Percentiles rank a stretch among this genome's conserved stretches.
These are phyloP conservation scores for Cystobasidiaceae sp. DNA, from an alignment of 1,284 basidiomycete species.

Conservation along the genomic window DNA sequence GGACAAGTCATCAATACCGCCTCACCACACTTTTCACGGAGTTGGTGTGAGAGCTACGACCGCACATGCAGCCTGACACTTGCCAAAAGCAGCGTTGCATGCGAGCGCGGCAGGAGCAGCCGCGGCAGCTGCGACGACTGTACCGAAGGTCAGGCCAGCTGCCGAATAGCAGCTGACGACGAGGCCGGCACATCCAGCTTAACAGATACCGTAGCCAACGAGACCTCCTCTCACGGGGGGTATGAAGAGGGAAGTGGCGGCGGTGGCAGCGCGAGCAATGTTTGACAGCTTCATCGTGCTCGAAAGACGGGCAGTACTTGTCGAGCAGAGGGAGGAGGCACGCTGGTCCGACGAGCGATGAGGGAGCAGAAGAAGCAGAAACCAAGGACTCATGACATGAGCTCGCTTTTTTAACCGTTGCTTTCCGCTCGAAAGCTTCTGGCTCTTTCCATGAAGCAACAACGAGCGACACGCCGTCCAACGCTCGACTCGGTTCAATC, in stretches of 20 bases:
- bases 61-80: slow-evolving; percentile 20
- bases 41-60: not conserved
- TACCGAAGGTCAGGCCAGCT: not conserved
- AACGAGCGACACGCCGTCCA: too few relatives aligned
- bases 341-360: too few relatives aligned
- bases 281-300: too few relatives aligned
- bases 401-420: too few relatives aligned
- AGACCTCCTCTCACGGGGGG: not conserved
- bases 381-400: too few relatives aligned
- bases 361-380: too few relatives aligned
- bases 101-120: not conserved
- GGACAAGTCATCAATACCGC: too few relatives aligned
- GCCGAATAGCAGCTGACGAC: not conserved
- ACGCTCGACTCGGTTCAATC: too few relatives aligned
- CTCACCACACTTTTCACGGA: not conserved
- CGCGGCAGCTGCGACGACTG: not conserved
- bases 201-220: slow-evolving; percentile 19
- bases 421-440: too few relatives aligned
- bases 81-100: slow-evolving; percentile 20
- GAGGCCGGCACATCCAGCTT: not conserved
- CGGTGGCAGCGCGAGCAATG: not conserved
- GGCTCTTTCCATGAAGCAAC: too few relatives aligned
- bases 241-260: not conserved
- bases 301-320: too few relatives aligned
- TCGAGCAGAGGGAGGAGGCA: too few relatives aligned